Conservation (phyloP, 441 rosid species). For the Lepidium campestre region DNA sequence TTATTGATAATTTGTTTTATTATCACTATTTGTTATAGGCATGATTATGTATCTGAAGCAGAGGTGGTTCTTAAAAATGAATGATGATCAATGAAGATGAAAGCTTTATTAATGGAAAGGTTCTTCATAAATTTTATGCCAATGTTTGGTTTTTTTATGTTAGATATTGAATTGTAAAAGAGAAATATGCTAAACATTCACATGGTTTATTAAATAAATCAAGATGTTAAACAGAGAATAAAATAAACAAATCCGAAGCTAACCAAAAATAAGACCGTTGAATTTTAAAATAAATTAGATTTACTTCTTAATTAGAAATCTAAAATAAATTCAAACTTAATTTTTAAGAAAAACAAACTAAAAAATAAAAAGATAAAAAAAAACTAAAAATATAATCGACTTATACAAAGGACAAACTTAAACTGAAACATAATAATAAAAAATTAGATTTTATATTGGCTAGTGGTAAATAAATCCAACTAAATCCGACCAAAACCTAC, state of each 20-base stretch:
- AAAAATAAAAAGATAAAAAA: not conserved
- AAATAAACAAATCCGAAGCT: not conserved
- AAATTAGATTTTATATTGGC: not conserved
- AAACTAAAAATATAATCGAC: no score
- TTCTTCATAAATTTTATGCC: not conserved
- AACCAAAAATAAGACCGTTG: not conserved
- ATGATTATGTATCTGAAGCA: not conserved
- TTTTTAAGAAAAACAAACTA: not conserved
- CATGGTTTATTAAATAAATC: not conserved
- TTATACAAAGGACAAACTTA: no score
- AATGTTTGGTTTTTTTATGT: not conserved
- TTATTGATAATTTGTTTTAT: not conserved
- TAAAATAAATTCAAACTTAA: not conserved
- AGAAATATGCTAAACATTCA: not conserved
- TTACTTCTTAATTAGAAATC: not conserved
- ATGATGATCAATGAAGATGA: not conserved
- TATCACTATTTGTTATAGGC: conserved; percentile 2
- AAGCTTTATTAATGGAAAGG: not conserved
- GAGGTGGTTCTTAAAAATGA: not conserved
- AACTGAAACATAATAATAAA: not conserved
- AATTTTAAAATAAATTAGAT: not conserved
- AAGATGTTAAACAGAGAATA: not conserved
- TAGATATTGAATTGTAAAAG: not conserved
- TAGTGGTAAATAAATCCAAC: not conserved
- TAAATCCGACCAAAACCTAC: not conserved